Evolutionary conservation across 2,329 filamentous ascomycete genomes (phyloP), one percentile per base, ranked within the genome.

Genomic region (Fusarium metavorans): DNA sequence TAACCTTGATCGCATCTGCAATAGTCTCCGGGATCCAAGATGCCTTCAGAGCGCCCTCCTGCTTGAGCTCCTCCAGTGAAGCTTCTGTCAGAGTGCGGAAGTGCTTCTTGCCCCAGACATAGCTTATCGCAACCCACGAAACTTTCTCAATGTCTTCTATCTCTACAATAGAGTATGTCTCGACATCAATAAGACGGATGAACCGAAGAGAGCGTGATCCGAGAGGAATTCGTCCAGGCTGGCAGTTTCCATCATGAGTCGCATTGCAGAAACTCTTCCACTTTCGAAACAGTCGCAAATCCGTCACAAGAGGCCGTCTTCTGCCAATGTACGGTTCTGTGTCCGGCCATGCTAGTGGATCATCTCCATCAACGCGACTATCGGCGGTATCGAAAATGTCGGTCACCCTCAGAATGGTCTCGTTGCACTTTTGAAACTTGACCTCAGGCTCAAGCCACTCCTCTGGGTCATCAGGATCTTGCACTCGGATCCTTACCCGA

Each of bases 301-400:
- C 45, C 0, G 16, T 25, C 9, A 27, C 14, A 25, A 50, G 16
- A 6, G 45, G 25, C 9, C 45, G 45, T 10, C 25, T 50, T 25
- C 45, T 50, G 8, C 23, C 23, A 4, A 30, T 27, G 5, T 50
- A 50, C 14, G 45, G 23, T 14, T 27, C 45, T n/a, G 45, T 30
- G 2, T 11, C 45, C 16, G 45, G 23, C 45, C 45, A 50, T 5
- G 23, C 11, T 2, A 50, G 0, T 2, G 16, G 16, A 5, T n/a
- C 23, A 11, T n/a, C 5, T 1, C 0, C 45, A 11, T 13, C 5
- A n/a, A 11, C 16, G 2, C 16, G 14, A 2, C 5, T 2, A 6
- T 50, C 11, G 4, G 2, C 1, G 5, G 25, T 25, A 1, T 27
- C 45, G 5, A 50, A 50, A 13, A 50, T 18, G 6, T 50, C 45